Evolutionary conservation across 345 rosid genomes (phyloP).

Genomic region (thale cress (Arabidopsis thaliana)): DNA sequence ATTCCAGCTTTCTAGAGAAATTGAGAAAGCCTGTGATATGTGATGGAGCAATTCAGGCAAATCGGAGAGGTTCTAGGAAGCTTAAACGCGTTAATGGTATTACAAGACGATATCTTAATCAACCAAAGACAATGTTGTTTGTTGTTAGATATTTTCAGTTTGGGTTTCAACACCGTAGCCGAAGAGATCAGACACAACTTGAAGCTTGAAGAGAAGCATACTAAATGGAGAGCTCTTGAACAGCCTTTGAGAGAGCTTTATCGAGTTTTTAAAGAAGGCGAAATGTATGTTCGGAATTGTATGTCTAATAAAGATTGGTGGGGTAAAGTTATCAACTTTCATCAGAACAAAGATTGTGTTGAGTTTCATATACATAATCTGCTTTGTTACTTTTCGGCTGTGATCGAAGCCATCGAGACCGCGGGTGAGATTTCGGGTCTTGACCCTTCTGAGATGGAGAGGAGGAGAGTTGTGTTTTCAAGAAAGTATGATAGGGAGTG

Average conservation of each 20-base stretch:
- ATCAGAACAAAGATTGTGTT: constrained; percentile 79
- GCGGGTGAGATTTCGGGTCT: constrained; percentile 88
- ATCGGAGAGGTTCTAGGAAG: constrained; percentile 94
- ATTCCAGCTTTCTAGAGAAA: neutral
- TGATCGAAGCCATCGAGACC: constrained; percentile 80
- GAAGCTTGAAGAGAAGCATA: constrained; percentile 77
- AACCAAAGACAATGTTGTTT: constrained; percentile 77
- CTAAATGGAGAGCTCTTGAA: constrained; percentile 92
- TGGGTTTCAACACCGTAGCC: constrained; percentile 67
- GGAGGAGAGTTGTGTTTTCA: constrained; percentile 61
- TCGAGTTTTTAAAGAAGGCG: constrained; percentile 87
- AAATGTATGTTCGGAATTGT: constrained; percentile 70
- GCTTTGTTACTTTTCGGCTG: constrained; percentile 68
- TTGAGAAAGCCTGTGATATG: constrained; percentile 17
- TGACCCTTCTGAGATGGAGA: constrained; percentile 81
- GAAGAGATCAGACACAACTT: constrained; percentile 75
- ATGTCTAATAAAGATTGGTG: constrained; percentile 84
- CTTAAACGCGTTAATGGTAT: constrained; percentile 79
- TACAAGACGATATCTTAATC: constrained; percentile 78
- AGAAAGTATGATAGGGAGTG: constrained; percentile 76
- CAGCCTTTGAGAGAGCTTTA: constrained; percentile 75
- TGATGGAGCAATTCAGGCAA: constrained; percentile 87
- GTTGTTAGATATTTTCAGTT: constrained; percentile 61
- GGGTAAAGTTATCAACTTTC: constrained; percentile 71
- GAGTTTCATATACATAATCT: constrained; percentile 86